phyloP scores from a whole-genome alignment of 2,329 filamentous ascomycete species.

The Botrytis squamosa region DNA sequence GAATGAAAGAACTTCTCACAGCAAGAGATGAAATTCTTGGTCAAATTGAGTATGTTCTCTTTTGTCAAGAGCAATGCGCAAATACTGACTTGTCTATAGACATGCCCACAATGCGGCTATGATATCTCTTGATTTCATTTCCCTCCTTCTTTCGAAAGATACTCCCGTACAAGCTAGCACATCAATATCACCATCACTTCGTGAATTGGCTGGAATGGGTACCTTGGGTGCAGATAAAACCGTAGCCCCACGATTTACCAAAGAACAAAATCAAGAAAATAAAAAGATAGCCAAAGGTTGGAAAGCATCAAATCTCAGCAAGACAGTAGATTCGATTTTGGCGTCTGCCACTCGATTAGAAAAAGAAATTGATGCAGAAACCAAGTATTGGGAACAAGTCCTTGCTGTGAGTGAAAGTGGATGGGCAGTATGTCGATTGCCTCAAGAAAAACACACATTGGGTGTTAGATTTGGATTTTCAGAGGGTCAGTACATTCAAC shows the following conservation, averaged over 20 bases:
- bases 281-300: slow-evolving; percentile 64
- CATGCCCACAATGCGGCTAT: slow-evolving; percentile 60
- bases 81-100: slow-evolving; percentile 31
- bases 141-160: slow-evolving; percentile 79
- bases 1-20: slow-evolving; percentile 39
- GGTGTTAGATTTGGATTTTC: slow-evolving; percentile 88
- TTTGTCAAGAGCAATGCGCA: background rate
- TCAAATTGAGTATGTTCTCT: slow-evolving; percentile 53
- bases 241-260: slow-evolving; percentile 57
- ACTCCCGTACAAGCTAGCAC: slow-evolving; percentile 65
- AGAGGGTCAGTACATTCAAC: slow-evolving; percentile 48
- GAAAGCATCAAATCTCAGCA: slow-evolving; percentile 74
- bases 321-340: slow-evolving; percentile 70
- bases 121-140: slow-evolving; percentile 77
- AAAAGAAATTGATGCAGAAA: slow-evolving; percentile 75
- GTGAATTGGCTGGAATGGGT: slow-evolving; percentile 69
- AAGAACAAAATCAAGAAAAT: slow-evolving; percentile 55
- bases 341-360: slow-evolving; percentile 70
- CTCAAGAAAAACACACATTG: slow-evolving; percentile 69
- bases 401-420: slow-evolving; percentile 77
- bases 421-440: slow-evolving; percentile 81
- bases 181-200: slow-evolving; percentile 69
- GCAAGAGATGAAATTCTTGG: slow-evolving; percentile 58
- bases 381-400: slow-evolving; percentile 85
- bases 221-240: slow-evolving; percentile 69